Percentiles rank a stretch among this genome's conserved stretches.
phyloP scores from a whole-genome alignment of 345 rosid species.

The Anastatica hierochuntica region DNA sequence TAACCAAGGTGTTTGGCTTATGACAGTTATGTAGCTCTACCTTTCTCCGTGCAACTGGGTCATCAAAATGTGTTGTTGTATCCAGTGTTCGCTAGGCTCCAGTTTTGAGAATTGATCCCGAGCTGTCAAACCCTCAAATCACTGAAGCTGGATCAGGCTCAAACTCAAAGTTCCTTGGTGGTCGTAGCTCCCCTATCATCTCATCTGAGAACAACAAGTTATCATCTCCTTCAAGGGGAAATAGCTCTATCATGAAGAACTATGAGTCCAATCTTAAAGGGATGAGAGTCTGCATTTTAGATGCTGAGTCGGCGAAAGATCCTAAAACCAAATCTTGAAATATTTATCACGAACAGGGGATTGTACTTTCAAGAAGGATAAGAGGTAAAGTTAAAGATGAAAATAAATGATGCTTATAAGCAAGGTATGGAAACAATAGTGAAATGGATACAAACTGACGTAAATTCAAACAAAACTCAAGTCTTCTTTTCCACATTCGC shows the following conservation, averaged over 20 bases:
- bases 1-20: slow-evolving; percentile 9
- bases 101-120: slow-evolving; percentile 32
- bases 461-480: too few relatives aligned
- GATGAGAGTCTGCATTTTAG: slow-evolving; percentile 65
- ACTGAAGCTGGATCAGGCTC: slow-evolving; percentile 40
- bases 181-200: slow-evolving; percentile 44
- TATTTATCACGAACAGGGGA: too few relatives aligned
- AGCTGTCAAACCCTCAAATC: slow-evolving; percentile 34
- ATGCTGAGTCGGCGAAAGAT: slow-evolving; percentile 3
- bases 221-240: slow-evolving; percentile 42
- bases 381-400: too few relatives aligned
- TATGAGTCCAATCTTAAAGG: slow-evolving; percentile 62
- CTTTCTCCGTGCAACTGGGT: slow-evolving; percentile 44
- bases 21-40: slow-evolving; percentile 57
- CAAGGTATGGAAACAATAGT: too few relatives aligned
- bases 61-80: slow-evolving; percentile 36
- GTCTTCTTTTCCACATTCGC: too few relatives aligned
- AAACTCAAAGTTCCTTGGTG: slow-evolving; percentile 37
- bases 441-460: too few relatives aligned
- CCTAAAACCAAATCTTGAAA: too few relatives aligned
- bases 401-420: too few relatives aligned
- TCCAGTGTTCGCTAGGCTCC: slow-evolving; percentile 47
- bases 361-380: too few relatives aligned
- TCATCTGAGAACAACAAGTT: slow-evolving; percentile 49
- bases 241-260: slow-evolving; percentile 41